phyloP scores from a whole-genome alignment of 805 yeast genomes.

The Clavispora santaluciae region DNA sequence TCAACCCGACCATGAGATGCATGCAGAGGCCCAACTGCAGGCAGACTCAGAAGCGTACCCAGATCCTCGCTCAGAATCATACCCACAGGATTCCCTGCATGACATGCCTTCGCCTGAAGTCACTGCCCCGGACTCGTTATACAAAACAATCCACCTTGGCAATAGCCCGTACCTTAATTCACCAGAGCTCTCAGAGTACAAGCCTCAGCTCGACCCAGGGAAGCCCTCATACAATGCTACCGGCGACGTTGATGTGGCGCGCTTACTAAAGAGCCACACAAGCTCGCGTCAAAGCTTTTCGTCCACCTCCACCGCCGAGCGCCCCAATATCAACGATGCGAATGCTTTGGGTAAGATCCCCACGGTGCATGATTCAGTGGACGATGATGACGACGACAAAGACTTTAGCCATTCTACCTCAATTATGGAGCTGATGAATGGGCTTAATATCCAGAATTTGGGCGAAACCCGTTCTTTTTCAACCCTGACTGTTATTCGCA shows the following conservation, averaged over 20 bases:
- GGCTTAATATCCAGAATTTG: constrained; percentile 2
- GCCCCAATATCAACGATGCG: constrained; percentile 16
- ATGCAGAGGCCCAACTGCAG: too few relatives aligned
- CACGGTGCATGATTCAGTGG: constrained; percentile 16
- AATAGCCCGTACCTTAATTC: constrained; percentile 11
- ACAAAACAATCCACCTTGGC: not conserved
- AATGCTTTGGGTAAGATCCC: constrained; percentile 26
- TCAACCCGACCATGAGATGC: too few relatives aligned
- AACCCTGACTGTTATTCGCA: constrained; percentile 20
- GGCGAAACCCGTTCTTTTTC: constrained; percentile 13
- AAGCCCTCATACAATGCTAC: constrained; percentile 7
- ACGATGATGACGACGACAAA: constrained; percentile 1
- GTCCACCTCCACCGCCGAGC: not conserved
- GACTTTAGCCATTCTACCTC: constrained; percentile 2
- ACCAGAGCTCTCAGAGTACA: constrained; percentile 14
- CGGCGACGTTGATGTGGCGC: constrained; percentile 8
- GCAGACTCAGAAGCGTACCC: too few relatives aligned
- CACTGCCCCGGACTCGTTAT: not conserved
- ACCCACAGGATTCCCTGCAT: not conserved
- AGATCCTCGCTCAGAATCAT: too few relatives aligned
- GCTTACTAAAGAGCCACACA: constrained; percentile 10
- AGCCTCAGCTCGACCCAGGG: constrained; percentile 17
- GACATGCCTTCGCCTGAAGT: not conserved
- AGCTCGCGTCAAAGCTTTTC: not conserved
- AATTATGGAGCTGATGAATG: not conserved